These are phyloP conservation scores for Lachancea meyersii DNA, from an alignment of 805 yeast species.

Conservation along the genomic window DNA sequence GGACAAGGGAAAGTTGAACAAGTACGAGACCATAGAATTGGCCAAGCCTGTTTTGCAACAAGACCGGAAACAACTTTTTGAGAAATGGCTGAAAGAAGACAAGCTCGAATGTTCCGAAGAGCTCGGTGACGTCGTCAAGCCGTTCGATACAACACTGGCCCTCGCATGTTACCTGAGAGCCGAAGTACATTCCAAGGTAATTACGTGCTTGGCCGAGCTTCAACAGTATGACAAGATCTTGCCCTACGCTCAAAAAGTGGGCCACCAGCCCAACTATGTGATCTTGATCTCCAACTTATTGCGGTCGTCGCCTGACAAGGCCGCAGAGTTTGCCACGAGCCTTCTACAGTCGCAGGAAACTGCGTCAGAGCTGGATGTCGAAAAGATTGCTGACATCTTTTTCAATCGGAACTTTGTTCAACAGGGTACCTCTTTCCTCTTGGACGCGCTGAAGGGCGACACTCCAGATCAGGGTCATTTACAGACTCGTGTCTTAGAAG, in stretches of 20 bases:
- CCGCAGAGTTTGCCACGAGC: conserved; percentile 92
- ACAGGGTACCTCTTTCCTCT: conserved; percentile 94
- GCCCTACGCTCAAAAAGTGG: conserved; percentile 87
- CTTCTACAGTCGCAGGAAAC: conserved; percentile 60
- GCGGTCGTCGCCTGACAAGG: conserved; percentile 94
- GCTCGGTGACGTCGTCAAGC: conserved; percentile 91
- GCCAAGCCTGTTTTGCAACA: conserved; percentile 94
- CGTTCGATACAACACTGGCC: conserved; percentile 78
- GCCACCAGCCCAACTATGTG: conserved; percentile 83
- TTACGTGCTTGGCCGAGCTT: conserved; percentile 84
- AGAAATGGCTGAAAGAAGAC: conserved; percentile 94
- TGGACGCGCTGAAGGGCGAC: conserved; percentile 92
- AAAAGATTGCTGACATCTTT: conserved; percentile 86
- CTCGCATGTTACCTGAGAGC: conserved; percentile 86
- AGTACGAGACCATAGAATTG: conserved; percentile 88
- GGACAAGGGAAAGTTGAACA: conserved; percentile 88
- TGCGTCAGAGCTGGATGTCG: conserved; percentile 62
- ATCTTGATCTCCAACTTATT: conserved; percentile 84
- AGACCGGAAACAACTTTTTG: conserved; percentile 86
- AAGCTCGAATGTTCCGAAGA: conserved; percentile 94
- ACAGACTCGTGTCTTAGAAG: conserved; percentile 91
- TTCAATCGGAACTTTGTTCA: conserved; percentile 90
- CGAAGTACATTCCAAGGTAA: conserved; percentile 79
- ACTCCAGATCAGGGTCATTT: conserved; percentile 91
- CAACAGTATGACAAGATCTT: conserved; percentile 94